Base-by-base conservation (phyloP, 208 protist genomes). In the Leishmania amazonensis region DNA sequence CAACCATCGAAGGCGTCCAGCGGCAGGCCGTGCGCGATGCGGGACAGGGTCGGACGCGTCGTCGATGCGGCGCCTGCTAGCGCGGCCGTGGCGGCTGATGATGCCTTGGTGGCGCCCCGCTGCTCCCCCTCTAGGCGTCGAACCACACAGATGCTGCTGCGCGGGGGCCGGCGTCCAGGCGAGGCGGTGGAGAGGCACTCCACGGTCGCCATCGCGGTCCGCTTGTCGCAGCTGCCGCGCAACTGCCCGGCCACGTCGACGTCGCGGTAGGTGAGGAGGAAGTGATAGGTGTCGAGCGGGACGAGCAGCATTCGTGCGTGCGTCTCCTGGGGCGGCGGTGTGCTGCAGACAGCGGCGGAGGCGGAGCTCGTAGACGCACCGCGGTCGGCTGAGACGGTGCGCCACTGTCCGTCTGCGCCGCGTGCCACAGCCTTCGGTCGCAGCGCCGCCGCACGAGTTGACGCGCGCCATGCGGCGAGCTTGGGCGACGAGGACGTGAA, bases 201-300 rank as follows among this genome's bases (percentile, higher is more conserved):
- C 19, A 76, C 75, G 5, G 78, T 60, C 28, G 75, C 17, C 57
- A 57, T 62, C 54, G 65, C 78, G 45, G 47, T 31, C 38, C 13
- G 70, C 42, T 74, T 47, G 60, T 60, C 60, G 72, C 51, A 19
- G 77, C 62, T 24, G 60, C 40, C 70, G 47, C 31, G 5, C 58
- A 40, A 35, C 60, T 54, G 35, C 58, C 54, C 54, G 3, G 65
- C 45, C n/a, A 57, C 62, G 19, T 76, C 77, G 8, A 81, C 49
- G 45, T 77, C 49, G 13, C 42, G 71, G 58, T 80, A 86, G 8
- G 83, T 80, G 38, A 86, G 78, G 6, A 86, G 62, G 13, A 78
- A 70, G 78, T 86, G 83, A 45, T 86, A 83, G 57, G 78, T 35
- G 58, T 86, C 83, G 42, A 86, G 58, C 15, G 83, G 83, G n/a